A percentile compares a stretch with the other conserved stretches of the same genome.
These are phyloP conservation scores for Penicillium bialowiezense DNA, from an alignment of 495 filamentous ascomycete species.

Conservation along the genomic window DNA sequence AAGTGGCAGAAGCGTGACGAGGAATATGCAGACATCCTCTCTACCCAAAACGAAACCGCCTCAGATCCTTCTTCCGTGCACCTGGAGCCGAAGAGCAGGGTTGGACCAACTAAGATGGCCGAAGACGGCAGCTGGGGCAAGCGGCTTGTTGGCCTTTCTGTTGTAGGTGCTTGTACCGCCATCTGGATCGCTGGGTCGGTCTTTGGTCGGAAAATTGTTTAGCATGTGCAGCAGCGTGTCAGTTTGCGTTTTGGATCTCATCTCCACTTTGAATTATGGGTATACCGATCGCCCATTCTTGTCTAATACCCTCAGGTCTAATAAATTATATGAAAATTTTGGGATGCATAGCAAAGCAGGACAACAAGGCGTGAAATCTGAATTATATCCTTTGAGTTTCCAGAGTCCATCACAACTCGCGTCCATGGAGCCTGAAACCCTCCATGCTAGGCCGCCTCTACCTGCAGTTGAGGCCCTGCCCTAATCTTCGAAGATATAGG, in stretches of 20 bases:
- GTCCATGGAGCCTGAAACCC: too few relatives aligned
- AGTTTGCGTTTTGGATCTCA: neutral
- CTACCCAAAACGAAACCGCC: conserved; percentile 26
- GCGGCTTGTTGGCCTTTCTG: conserved; percentile 61
- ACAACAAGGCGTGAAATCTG: neutral
- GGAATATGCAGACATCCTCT: conserved; percentile 29
- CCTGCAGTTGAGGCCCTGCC: too few relatives aligned
- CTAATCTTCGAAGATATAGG: too few relatives aligned
- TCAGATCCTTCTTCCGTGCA: conserved; percentile 19
- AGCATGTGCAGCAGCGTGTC: conserved; percentile 3
- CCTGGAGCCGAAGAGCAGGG: conserved; percentile 30
- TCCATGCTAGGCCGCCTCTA: too few relatives aligned
- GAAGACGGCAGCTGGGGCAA: conserved; percentile 69
- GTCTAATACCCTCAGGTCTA: too few relatives aligned
- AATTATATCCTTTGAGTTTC: neutral
- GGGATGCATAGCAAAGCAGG: neutral
- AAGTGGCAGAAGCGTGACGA: conserved; percentile 41
- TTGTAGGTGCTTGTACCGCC: conserved; percentile 63
- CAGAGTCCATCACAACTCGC: too few relatives aligned
- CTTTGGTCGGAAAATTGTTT: conserved; percentile 27
- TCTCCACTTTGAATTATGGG: too few relatives aligned
- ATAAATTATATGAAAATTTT: too few relatives aligned
- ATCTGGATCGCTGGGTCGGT: conserved; percentile 63
- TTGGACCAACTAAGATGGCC: conserved; percentile 60
- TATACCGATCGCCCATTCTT: too few relatives aligned